Conservation (phyloP, 371 early-diverging fungal genomes). For the Mucor sp. region DNA sequence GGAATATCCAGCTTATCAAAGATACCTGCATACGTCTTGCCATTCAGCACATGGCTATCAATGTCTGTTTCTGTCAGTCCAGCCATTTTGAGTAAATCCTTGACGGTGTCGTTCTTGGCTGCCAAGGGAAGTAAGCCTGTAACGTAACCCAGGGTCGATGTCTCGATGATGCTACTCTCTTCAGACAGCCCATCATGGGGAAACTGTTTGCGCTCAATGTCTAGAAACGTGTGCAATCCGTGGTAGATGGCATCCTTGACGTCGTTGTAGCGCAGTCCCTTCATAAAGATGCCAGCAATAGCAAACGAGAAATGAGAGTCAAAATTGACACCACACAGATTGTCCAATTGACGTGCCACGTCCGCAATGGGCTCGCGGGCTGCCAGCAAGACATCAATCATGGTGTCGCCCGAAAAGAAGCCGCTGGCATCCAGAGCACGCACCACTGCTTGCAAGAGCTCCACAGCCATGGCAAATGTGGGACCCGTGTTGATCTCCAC, state of each 20-base stretch:
- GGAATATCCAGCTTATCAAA: constrained; percentile 68
- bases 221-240: constrained; percentile 67
- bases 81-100: constrained; percentile 59
- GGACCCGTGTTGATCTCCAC: constrained; percentile 82
- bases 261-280: constrained; percentile 73
- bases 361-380: constrained; percentile 74
- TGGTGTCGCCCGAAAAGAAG: constrained; percentile 61
- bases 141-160: constrained; percentile 69
- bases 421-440: constrained; percentile 69
- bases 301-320: constrained; percentile 85
- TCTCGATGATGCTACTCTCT: constrained; percentile 43
- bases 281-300: constrained; percentile 75
- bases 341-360: constrained; percentile 67
- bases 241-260: constrained; percentile 68
- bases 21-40: constrained; percentile 54
- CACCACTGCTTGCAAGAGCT: constrained; percentile 70
- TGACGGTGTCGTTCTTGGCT: constrained; percentile 58
- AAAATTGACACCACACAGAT: constrained; percentile 76
- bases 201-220: constrained; percentile 57
- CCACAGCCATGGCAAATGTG: constrained; percentile 70
- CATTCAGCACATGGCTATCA: constrained; percentile 36
- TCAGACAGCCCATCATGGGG: constrained; percentile 2
- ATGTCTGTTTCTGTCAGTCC: constrained; percentile 49
- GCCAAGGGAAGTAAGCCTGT: constrained; percentile 69
- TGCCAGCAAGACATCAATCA: constrained; percentile 62